Conservation (phyloP, 1,284 basidiomycete genomes). For the Macrocystidia cucumis region DNA sequence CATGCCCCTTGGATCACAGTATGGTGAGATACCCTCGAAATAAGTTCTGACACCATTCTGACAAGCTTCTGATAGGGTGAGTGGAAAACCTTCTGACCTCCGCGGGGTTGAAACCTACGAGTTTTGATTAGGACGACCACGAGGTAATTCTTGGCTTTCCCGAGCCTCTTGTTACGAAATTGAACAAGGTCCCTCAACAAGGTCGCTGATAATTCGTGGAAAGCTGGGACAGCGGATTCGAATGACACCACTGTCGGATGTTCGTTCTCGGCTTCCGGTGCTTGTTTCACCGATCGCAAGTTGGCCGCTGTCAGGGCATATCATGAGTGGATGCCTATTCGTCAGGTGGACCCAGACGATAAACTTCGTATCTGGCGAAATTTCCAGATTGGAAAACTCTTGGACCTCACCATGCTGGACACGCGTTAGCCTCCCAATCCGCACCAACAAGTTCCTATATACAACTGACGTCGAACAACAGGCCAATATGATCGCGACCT, state of each 20-base stretch:
- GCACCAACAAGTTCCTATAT: neutral
- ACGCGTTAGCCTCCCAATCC: constrained; percentile 29
- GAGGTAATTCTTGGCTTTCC: constrained; percentile 27
- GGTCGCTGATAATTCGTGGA: constrained; percentile 60
- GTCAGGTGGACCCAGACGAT: constrained; percentile 54
- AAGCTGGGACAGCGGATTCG: constrained; percentile 54
- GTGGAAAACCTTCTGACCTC: constrained; percentile 1
- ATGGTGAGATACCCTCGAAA: constrained; percentile 31
- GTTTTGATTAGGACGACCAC: constrained; percentile 43
- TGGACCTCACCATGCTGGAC: constrained; percentile 58
- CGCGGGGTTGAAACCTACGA: constrained; percentile 1
- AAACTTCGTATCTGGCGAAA: constrained; percentile 62
- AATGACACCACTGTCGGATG: constrained; percentile 53
- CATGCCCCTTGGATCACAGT: constrained; percentile 52
- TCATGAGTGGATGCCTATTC: constrained; percentile 67
- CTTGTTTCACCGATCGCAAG: constrained; percentile 59
- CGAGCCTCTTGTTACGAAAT: neutral
- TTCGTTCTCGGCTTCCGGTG: constrained; percentile 45
- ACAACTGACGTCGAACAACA: constrained; percentile 11
- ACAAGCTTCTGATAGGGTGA: constrained; percentile 6
- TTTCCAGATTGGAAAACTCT: constrained; percentile 55
- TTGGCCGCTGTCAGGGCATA: constrained; percentile 56
- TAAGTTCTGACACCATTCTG: neutral
- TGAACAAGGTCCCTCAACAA: constrained; percentile 13
- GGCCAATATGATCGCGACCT: constrained; percentile 58